Base-by-base conservation (phyloP, 164 flowering plant genomes). In the Magnolia changhungtana region DNA sequence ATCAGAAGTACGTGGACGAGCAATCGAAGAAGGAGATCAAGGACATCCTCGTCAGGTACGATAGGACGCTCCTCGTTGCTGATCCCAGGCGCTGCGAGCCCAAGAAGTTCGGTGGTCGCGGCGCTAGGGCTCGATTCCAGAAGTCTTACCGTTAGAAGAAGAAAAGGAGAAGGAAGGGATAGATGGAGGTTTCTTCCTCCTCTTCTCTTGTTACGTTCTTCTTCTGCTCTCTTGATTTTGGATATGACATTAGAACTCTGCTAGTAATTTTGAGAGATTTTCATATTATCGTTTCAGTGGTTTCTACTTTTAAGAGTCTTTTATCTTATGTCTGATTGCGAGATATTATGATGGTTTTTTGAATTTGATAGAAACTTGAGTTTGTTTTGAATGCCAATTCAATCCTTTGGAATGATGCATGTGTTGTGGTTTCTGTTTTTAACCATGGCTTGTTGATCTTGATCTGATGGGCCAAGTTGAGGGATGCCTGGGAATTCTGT, bases 31-130 rank as follows among this genome's bases (percentile, higher is more conserved):
- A 78, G 75, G 81, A 78, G 66, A 78, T 78, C 73, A 78, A 78
- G 69, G 80, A 78, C 63, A 69, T 78, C 27, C 74, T 78, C 29
- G 77, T 74, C 8, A 58, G 80, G 58, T 78, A 78, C 74, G 77
- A 78, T 19, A 20, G 76, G 3, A 78, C 80, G n/a, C 77, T 78
- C 8, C 77, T 78, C 20, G 77, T 78, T 19, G 80, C 80, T 16
- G 80, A 78, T 69, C 80, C 77, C n/a, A n/a, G 80, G 27, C 77
- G 80, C 63, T 78, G 80, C 74, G 80, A 78, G 77, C 69, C 80
- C 50, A 78, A 78, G 77, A 78, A 78, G 66, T 78, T 78, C 66
- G 77, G 81, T 14, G 81, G 77, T 50, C 77, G 81, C 29, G 81
- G 77, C 63, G 80, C 80, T 24, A 72, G 80, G 5, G 79, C 79